These are phyloP conservation scores for Candolleomyces eurysporus DNA, from an alignment of 768 basidiomycete genomes.

Conservation along the genomic window DNA sequence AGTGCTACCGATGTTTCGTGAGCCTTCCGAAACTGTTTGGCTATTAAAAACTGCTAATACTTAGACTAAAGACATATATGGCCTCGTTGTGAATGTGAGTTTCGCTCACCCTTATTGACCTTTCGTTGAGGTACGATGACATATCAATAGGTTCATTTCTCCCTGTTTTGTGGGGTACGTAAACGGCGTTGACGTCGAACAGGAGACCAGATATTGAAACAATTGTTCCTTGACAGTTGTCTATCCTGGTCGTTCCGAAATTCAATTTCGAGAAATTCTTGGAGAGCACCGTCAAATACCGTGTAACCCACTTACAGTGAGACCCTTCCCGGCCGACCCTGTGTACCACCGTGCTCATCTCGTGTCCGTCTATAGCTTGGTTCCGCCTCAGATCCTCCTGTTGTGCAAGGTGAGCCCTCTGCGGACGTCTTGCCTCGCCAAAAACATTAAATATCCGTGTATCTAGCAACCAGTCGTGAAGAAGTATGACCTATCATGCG, in stretches of 20 bases:
- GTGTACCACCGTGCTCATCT: no score
- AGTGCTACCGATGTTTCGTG: conserved; percentile 66
- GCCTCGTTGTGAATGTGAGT: conserved; percentile 54
- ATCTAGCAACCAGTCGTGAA: conserved; percentile 50
- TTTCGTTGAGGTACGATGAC: not conserved
- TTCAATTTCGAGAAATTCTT: conserved; percentile 59
- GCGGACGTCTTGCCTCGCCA: not conserved
- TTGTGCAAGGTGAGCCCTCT: conserved; percentile 54
- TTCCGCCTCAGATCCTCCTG: conserved; percentile 65
- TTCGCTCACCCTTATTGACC: not conserved
- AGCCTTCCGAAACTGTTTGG: conserved; percentile 2
- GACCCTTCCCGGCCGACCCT: conserved; percentile 10
- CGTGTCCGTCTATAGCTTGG: conserved; percentile 37
- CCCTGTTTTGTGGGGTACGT: conserved; percentile 52
- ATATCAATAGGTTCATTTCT: conserved; percentile 45
- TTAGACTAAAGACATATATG: conserved; percentile 51
- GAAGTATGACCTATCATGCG: conserved; percentile 47
- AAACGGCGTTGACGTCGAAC: not conserved
- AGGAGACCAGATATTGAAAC: not conserved
- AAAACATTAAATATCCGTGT: conserved; percentile 2
- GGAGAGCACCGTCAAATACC: conserved; percentile 51
- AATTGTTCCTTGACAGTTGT: conserved; percentile 30
- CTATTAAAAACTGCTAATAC: not conserved
- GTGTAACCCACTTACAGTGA: conserved; percentile 56
- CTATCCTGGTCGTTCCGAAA: conserved; percentile 62